Base-by-base conservation (phyloP, 805 yeast species). In the Wickerhamomyces rabaulensis region DNA sequence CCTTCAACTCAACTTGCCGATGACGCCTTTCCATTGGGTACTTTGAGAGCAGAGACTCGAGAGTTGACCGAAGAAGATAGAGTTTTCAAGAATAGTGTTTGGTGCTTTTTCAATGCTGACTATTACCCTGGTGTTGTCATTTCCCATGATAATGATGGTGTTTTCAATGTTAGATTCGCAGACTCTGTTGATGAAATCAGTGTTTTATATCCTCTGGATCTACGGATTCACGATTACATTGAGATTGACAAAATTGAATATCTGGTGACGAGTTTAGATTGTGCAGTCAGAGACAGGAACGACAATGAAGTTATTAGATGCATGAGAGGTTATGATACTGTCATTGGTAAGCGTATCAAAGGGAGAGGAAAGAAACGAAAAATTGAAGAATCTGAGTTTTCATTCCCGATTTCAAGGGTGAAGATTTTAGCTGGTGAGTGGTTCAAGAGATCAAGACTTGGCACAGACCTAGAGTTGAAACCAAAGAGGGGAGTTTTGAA, bases 291-390 rank as follows among this genome's bases (percentile, higher is more conserved):
- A 1, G 42, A 40, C 9, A 9, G 44, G 4, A 48, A 53, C 2
- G 55, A 61, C 8, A 51, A 49, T 9, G 54, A 60, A 16, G 52
- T 52, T 0, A 71, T 82, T 7, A 62, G 70, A 42, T 83, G 89
- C 57, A 68, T 80, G 47, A 66, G 89, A 52, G 90, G 90, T 0
- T 83, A 68, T 55, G 80, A 81, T 56, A 65, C 71, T 0, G 75
- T 80, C 3, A 64, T 66, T 50, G 62, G 71, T 7, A 66, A 56
- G 49, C 64, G 58, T 41, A 51, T 61, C 21, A 50, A 42, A 23
- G 19, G 16, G 2, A 44, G 57, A 48, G 35, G 49, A 21, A 46
- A 41, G 35, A 50, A 48, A 16, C 55, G 56, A 43, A 29, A 52
- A 52, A n/a, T 54, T 52, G 23, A 20, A 13, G 39, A 36, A 2